Evolutionary conservation across 176 grass and related monocot genomes (phyloP), one percentile per base, ranked within the genome.

Genomic region (Leersia perrieri): DNA sequence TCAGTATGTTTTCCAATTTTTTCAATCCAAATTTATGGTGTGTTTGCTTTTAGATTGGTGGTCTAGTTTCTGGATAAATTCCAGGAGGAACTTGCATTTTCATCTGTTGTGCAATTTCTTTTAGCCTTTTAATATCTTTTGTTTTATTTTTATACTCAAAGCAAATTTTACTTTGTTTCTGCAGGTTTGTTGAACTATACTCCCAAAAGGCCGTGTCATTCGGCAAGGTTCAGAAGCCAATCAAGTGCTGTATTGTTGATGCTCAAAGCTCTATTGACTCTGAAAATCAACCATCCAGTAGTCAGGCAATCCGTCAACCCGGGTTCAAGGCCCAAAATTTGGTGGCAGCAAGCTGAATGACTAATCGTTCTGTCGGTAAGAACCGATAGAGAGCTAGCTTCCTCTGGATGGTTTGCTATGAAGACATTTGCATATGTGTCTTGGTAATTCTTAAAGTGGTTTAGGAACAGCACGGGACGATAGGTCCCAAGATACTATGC

Each of bases 191-290:
- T 18, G 82, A 94, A 49, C 42, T 83, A 70, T 94, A 88, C 80
- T 88, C 82, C 36, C 31, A 55, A n/a, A 88, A 83, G 80, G 33
- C 11, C 6, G 47, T 94, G 27, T 38, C 27, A 2, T 94, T 94
- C 53, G 88, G 92, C 45, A 94, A 94, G 86, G 76, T 94, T 72
- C 30, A 90, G 75, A 94, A 94, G 83, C 83, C 77, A 82, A 86
- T 88, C 68, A 82, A 65, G 79, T 88, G 92, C 16, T 84, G 63
- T 80, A 71, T 86, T 72, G 36, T 88, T 53, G 76, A 86, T 22
- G 36, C 29, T 3, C 60, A 36, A 28, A 66, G 66, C 51, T 64
- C 80, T 60, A 3, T 2, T 22, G 83, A 88, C 47, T 60, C 60
- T 20, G 63, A 71, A 12, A 66, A 71, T 68, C 44, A 75, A 80